Evolutionary conservation across 306 rosid species (phyloP).

Genomic region (Rosa lucieae): DNA sequence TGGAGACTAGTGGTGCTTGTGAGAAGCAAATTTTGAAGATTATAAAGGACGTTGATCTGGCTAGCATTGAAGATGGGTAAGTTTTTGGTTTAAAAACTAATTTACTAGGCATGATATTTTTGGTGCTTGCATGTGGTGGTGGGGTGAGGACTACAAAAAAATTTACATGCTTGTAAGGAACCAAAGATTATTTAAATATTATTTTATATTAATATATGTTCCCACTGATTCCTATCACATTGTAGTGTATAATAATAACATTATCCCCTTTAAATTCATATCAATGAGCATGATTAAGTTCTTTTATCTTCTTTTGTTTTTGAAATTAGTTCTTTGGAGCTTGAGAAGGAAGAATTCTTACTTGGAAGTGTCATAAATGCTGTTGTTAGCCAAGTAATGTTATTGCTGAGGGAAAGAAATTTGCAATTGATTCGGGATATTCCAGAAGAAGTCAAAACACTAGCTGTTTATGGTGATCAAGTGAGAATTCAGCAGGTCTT

Average conservation of each 20-base stretch:
- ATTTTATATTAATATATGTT: neutral
- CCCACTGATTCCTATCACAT: neutral
- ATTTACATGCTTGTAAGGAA: neutral
- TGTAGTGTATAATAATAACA: neutral
- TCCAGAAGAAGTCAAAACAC: slow-evolving; percentile 93
- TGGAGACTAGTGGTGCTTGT: slow-evolving; percentile 91
- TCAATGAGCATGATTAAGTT: slow-evolving; percentile 22
- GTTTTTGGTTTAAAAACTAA: slow-evolving; percentile 33
- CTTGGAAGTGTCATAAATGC: slow-evolving; percentile 91
- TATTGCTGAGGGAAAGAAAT: slow-evolving; percentile 79
- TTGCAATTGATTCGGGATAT: slow-evolving; percentile 93
- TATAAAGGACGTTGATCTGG: slow-evolving; percentile 70
- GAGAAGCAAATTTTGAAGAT: slow-evolving; percentile 92
- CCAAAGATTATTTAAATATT: neutral
- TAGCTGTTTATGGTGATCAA: slow-evolving; percentile 93
- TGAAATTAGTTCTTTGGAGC: slow-evolving; percentile 72
- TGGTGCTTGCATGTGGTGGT: neutral
- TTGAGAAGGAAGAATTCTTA: slow-evolving; percentile 79
- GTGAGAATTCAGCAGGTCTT: slow-evolving; percentile 87
- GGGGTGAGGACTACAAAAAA: neutral
- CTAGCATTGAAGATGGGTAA: slow-evolving; percentile 82
- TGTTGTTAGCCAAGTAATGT: slow-evolving; percentile 98
- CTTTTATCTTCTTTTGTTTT: slow-evolving; percentile 22
- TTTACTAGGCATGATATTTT: neutral
- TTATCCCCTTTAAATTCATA: neutral